A percentile compares a stretch with the other conserved stretches of the same genome.
These are phyloP conservation scores for Psilocybe subaeruginosa DNA, from an alignment of 768 basidiomycete species.

Conservation along the genomic window DNA sequence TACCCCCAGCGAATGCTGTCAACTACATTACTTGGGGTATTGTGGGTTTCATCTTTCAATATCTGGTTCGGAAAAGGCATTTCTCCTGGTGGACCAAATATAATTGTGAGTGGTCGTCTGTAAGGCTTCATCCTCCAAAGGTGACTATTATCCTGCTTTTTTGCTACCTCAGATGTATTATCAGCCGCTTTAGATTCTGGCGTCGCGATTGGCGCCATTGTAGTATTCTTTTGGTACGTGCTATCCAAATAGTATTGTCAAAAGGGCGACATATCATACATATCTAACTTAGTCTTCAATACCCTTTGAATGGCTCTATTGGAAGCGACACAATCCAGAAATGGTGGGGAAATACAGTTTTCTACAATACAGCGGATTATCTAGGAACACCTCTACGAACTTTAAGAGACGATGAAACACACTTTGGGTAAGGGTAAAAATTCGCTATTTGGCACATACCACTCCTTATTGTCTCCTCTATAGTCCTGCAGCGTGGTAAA, in stretches of 20 bases:
- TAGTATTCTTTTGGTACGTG: constrained; percentile 53
- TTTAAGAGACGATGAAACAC: not conserved
- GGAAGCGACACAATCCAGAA: constrained; percentile 25
- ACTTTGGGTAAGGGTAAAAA: not conserved
- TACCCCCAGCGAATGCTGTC: constrained; percentile 79
- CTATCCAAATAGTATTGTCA: not conserved
- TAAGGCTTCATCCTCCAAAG: no score
- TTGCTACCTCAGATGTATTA: constrained; percentile 42
- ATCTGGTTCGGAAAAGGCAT: constrained; percentile 55
- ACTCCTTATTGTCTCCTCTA: no score
- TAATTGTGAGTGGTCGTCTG: constrained; percentile 36
- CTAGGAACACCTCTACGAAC: constrained; percentile 25
- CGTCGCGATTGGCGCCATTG: constrained; percentile 55
- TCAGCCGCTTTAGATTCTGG: constrained; percentile 75
- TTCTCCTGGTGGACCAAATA: constrained; percentile 76
- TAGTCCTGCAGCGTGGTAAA: not conserved
- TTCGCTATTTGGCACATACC: not conserved
- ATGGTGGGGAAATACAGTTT: constrained; percentile 34
- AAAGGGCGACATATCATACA: no score
- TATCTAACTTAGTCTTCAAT: not conserved
- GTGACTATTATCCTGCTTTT: no score
- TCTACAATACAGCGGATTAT: constrained; percentile 22
- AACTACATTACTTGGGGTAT: constrained; percentile 78
- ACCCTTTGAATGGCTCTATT: constrained; percentile 18
- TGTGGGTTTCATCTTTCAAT: constrained; percentile 76